Evolutionary conservation across 495 filamentous ascomycete genomes (phyloP), one percentile per base, ranked within the genome.

Genomic region (Penicillium verhagenii): DNA sequence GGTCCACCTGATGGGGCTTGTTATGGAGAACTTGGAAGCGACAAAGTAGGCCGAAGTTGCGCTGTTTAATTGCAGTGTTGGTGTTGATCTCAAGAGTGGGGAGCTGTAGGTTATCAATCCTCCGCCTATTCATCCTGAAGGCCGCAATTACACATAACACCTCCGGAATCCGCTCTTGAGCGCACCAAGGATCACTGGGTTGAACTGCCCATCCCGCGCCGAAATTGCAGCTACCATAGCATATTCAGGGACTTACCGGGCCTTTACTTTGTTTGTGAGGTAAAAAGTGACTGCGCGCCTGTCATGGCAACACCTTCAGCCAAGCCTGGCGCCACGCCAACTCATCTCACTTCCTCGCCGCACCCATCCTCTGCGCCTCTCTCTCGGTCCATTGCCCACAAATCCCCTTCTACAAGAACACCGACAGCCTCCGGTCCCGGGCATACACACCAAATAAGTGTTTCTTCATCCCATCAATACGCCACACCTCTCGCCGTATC

Each of bases 251-350:
- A 6, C 23, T 45, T n/a, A 45, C 20, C 1, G 26, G 42, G 13
- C 23, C 10, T 14, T 25, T 28, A 13, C n/a, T 25, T 16, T 25
- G 31, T n/a, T 13, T 11, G 5, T 21, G 31, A 21, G 5, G 7
- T 37, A 23, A 37, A n/a, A 25, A 24, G 20, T 20, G 6, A 43
- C 2, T 16, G 42, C 23, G 18, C 21, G 50, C 26, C n/a, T 28
- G 56, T 21, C 54, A 78, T 78, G 75, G 74, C 75, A 37, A 78
- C 75, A 26, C 75, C 75, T 9, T 76, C 73, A 19, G 74, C 72
- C 44, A 79, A 75, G 52, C 73, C 70, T 16, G 76, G 62, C 39
- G 67, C 76, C 29, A 79, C 76, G 33, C 76, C 76, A 16, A 76
- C 72, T n/a, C 69, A 79, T 54, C 64, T 76, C 33, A 75, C 70